Base-by-base conservation (phyloP, 1,139 yeast genomes). In the Blastobotrys aristatus region DNA sequence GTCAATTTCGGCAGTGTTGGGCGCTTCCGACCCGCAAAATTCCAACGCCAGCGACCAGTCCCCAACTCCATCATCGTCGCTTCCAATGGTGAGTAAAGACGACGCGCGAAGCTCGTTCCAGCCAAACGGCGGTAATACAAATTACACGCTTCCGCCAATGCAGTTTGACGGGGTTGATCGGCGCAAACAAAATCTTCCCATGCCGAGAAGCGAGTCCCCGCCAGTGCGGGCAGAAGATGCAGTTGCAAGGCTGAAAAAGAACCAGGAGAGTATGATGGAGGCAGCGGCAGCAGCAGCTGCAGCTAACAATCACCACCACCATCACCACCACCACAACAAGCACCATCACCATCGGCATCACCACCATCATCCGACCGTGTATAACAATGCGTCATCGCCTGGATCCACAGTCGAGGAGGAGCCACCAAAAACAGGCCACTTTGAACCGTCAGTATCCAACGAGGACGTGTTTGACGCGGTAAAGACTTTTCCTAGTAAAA, bases 401-500 rank as follows among this genome's bases (percentile, higher is more conserved):
- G 34, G 31, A 20, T 20, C 36, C 22, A 24, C 11, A 13, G 34
- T 22, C 33, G 44, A 29, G 20, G 45, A 24, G 37, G 49, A 20
- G 13, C 45, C 41, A 33, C 40, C 46, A 20, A 18, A 41, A 26
- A 26, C 53, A 40, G 42, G 49, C 14, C 55, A 52, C 16, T 57
- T 62, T 13, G 56, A 59, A 29, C 55, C 68, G 2, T 61, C 60
- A 0, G 69, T 81, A 16, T 63, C 73, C 52, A 76, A 71, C 48
- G 55, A 60, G 14, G 76, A 75, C 33, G 80, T 79, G 0, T 54
- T 72, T 0, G 72, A 70, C n/a, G 61, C 72, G 10, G 71, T 82
- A 1, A 56, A 67, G 8, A 68, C 70, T 44, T 73, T 76, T 37
- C 71, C 75, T 11, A 68, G 84, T 39, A 71, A 66, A 37, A 74